Conservation (phyloP, 139 green algal species). For the Spirogloea muscicola region DNA sequence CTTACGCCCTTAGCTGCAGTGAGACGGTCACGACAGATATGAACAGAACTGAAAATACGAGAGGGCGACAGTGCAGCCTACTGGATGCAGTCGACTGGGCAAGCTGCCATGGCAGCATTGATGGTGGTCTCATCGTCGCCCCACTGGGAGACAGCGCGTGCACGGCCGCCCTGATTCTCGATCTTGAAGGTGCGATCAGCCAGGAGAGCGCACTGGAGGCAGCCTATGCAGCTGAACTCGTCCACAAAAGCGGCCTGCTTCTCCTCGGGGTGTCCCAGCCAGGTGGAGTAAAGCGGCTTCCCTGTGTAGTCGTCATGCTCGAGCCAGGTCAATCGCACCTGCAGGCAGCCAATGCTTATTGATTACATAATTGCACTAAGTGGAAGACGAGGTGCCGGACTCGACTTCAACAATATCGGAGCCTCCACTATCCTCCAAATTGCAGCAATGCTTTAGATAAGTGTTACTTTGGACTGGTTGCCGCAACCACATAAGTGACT, state of each 20-base stretch:
- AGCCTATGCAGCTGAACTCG: constrained; percentile 43
- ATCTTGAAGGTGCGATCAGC: constrained; percentile 31
- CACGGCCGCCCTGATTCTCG: constrained; percentile 23
- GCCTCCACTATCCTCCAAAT: too few species aligned
- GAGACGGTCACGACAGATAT: too few species aligned
- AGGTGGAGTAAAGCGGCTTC: constrained; percentile 15
- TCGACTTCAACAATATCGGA: too few species aligned
- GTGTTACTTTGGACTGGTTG: too few species aligned
- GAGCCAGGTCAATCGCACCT: constrained; percentile 26
- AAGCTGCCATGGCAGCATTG: constrained; percentile 37
- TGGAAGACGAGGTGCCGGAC: too few species aligned
- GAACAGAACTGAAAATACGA: neutral
- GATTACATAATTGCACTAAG: too few species aligned
- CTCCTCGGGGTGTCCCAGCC: constrained; percentile 13
- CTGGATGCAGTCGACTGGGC: constrained; percentile 49
- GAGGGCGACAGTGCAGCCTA: neutral
- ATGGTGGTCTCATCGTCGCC: constrained; percentile 31
- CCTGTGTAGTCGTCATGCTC: constrained; percentile 26
- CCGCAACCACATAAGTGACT: too few species aligned
- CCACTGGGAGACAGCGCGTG: constrained; percentile 39
- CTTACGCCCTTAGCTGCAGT: too few species aligned
- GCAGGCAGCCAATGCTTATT: too few species aligned
- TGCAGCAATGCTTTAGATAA: too few species aligned
- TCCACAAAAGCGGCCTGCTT: constrained; percentile 38
- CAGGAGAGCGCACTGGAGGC: constrained; percentile 26